A percentile compares a stretch with the other conserved stretches of the same genome.
These are phyloP conservation scores for Alternaria sp. DNA, from an alignment of 2,329 filamentous ascomycete species.

Conservation along the genomic window DNA sequence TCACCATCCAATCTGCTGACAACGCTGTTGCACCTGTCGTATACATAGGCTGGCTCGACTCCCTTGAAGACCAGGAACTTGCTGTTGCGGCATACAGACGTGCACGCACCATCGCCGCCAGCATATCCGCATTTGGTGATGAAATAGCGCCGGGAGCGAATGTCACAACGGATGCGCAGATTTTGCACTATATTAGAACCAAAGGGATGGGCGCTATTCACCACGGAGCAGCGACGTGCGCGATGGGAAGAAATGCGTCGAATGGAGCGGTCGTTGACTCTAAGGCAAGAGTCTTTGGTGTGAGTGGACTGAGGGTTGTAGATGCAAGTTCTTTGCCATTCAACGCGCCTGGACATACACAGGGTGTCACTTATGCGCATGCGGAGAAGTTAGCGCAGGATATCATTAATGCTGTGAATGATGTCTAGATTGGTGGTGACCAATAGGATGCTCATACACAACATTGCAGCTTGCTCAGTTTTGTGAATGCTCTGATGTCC, in stretches of 20 bases:
- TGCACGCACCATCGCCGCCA: slow-evolving; percentile 8
- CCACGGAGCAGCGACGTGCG: slow-evolving; percentile 10
- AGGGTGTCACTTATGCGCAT: slow-evolving; percentile 13
- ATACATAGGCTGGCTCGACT: slow-evolving; percentile 10
- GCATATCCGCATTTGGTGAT: slow-evolving; percentile 9
- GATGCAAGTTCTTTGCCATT: slow-evolving; percentile 13
- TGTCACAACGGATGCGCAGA: slow-evolving; percentile 10
- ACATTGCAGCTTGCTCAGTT: not conserved
- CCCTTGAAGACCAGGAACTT: slow-evolving; percentile 12
- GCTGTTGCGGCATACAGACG: slow-evolving; percentile 15
- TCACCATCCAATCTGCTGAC: slow-evolving; percentile 13
- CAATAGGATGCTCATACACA: not conserved
- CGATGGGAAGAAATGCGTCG: slow-evolving; percentile 4
- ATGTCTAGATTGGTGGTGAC: not conserved
- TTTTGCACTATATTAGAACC: slow-evolving; percentile 11
- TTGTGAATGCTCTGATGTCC: not conserved
- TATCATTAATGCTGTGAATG: slow-evolving; percentile 4
- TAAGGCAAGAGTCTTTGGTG: slow-evolving; percentile 13
- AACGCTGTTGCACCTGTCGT: slow-evolving; percentile 7
- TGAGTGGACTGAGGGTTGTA: slow-evolving; percentile 12
- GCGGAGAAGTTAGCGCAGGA: slow-evolving; percentile 14
- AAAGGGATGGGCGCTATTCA: slow-evolving; percentile 13
- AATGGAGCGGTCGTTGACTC: slow-evolving; percentile 11
- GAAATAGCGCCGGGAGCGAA: slow-evolving; percentile 14
- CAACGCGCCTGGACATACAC: slow-evolving; percentile 9